Evolutionary conservation across 169 alveolate species (phyloP), one percentile per base, ranked within the genome.

Genomic region (Plasmodium knowlesi): DNA sequence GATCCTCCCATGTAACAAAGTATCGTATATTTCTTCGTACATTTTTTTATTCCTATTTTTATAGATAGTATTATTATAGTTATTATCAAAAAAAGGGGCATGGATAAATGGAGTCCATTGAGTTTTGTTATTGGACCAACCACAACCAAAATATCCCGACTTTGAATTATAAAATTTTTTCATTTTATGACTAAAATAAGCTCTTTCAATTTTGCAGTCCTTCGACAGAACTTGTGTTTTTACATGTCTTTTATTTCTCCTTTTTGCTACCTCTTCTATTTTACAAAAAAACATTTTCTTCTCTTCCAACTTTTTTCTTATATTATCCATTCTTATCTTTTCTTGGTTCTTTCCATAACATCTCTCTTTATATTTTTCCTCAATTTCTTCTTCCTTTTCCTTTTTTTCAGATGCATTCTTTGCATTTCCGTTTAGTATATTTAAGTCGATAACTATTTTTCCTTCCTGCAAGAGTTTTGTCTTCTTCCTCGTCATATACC

Each of bases 1-100:
- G 72, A 97, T 97, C 95, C 97, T 96, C 76, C 96, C 98, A 54
- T 96, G 96, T 28, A 84, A 83, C 43, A 96, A 37, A 28, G 97
- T 93, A 50, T 96, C 96, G 71, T 95, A 94, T 8, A 96, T 93
- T 43, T 93, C 95, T 70, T 89, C 95, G 79, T 93, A 96, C 67
- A 95, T 90, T 53, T 85, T 84, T 70, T 71, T 81, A 28, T 97
- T 67, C 28, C 95, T 95, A 61, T 72, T 50, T 46, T 97, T 83
- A 80, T 72, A 94, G 57, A 95, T 94, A 34, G 85, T 73, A 61
- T 82, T 72, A 70, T 80, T 72, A 70, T 80, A 81, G 12, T 82
- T 84, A 19, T 82, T 91, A 32, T 91, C 95, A 91, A 91, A 91
- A 82, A 82, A 91, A 19, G 95, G 95, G 37, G 95, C 95, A 91